Conservation (phyloP, 495 filamentous ascomycete genomes). For the Staphylotrichum longicolle region DNA sequence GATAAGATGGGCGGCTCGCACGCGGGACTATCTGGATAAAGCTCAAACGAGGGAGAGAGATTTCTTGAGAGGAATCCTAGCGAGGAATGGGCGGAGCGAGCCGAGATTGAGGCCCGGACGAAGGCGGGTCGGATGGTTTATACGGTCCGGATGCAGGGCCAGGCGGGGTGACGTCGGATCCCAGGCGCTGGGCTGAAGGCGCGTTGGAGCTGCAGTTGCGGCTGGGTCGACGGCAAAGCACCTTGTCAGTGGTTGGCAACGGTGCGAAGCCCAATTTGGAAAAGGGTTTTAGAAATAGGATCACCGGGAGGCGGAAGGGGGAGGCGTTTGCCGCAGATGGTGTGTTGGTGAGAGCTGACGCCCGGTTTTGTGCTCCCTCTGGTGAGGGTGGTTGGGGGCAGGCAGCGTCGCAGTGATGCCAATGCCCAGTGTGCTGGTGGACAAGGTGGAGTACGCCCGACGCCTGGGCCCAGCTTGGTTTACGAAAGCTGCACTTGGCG, state of each 20-base stretch:
- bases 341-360: conserved; percentile 17
- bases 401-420: neutral
- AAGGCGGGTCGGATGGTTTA: conserved; percentile 17
- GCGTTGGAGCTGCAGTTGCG: neutral
- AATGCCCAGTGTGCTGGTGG: neutral
- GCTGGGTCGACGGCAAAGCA: conserved; percentile 23
- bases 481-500: neutral
- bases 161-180: conserved; percentile 22
- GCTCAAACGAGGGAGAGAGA: neutral
- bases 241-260: conserved; percentile 1
- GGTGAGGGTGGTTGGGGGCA: conserved; percentile 14
- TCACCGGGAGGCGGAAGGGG: conserved; percentile 26
- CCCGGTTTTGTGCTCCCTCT: neutral
- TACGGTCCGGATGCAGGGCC: conserved; percentile 18
- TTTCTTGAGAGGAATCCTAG: conserved; percentile 5
- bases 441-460: neutral
- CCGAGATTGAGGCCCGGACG: conserved; percentile 15
- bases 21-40: neutral
- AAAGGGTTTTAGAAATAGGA: conserved; percentile 9
- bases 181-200: conserved; percentile 14
- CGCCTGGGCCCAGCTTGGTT: neutral
- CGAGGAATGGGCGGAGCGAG: conserved; percentile 15
- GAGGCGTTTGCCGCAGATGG: conserved; percentile 30
- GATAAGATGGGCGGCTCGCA: neutral
- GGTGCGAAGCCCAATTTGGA: conserved; percentile 11